phyloP scores from a whole-genome alignment of 2,329 filamentous ascomycete genomes.

The Penicillium fuscoglaucum region DNA sequence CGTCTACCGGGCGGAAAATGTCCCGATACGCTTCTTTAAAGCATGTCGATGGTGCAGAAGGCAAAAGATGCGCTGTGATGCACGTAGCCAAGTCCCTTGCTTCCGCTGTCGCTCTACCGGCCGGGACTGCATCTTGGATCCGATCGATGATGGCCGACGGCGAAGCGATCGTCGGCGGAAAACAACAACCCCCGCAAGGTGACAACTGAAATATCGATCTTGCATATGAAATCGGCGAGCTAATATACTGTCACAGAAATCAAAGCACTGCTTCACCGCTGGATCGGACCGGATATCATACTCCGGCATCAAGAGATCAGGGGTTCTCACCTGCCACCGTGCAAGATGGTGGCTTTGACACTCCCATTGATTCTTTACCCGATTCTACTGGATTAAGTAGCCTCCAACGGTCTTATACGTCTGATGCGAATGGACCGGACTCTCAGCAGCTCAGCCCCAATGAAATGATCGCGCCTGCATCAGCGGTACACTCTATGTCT shows the following conservation, averaged over 20 bases:
- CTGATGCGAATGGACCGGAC: slow-evolving; percentile 31
- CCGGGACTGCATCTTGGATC: slow-evolving; percentile 37
- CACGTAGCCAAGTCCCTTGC: slow-evolving; percentile 37
- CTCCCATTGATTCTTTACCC: slow-evolving; percentile 26
- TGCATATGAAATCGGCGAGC: neutral
- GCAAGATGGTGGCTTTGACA: slow-evolving; percentile 22
- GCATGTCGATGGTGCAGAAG: slow-evolving; percentile 39
- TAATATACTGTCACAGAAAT: slow-evolving; percentile 16
- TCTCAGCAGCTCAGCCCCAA: slow-evolving; percentile 37
- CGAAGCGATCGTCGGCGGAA: slow-evolving; percentile 28
- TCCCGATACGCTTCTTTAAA: slow-evolving; percentile 36
- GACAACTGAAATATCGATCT: slow-evolving; percentile 3
- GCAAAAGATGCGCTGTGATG: slow-evolving; percentile 41
- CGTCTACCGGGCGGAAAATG: slow-evolving; percentile 32
- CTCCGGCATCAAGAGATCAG: slow-evolving; percentile 27
- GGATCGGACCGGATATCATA: slow-evolving; percentile 26
- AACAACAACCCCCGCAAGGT: slow-evolving; percentile 28
- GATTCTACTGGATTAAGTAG: slow-evolving; percentile 19
- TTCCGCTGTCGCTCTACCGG: slow-evolving; percentile 36
- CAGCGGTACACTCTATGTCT: slow-evolving; percentile 40
- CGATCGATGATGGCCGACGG: slow-evolving; percentile 30
- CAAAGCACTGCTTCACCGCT: slow-evolving; percentile 20
- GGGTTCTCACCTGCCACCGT: slow-evolving; percentile 28
- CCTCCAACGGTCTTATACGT: slow-evolving; percentile 25
- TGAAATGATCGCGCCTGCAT: slow-evolving; percentile 40